These are phyloP conservation scores for Leccinum pachyderme DNA, from an alignment of 1,284 basidiomycete species.

Conservation along the genomic window DNA sequence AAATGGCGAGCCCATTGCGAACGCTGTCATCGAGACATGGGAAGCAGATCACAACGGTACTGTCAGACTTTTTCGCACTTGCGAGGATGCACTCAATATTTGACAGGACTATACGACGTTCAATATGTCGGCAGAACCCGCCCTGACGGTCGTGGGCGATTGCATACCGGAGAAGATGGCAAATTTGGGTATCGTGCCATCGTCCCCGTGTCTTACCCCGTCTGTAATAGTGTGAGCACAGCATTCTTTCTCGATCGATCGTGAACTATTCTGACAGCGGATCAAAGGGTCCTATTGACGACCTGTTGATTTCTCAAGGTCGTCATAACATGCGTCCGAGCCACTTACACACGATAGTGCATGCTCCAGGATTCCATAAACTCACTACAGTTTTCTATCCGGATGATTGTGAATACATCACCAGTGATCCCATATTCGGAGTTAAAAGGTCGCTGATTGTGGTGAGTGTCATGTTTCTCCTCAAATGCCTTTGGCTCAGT, in stretches of 20 bases:
- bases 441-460: constrained; percentile 64
- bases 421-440: constrained; percentile 76
- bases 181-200: constrained; percentile 73
- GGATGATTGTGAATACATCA: constrained; percentile 65
- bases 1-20: constrained; percentile 64
- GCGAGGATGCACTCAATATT: constrained; percentile 1
- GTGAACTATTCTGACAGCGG: constrained; percentile 1
- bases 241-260: neutral
- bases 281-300: constrained; percentile 67
- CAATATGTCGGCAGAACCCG: constrained; percentile 60
- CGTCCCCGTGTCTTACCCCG: constrained; percentile 76
- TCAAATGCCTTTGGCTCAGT: neutral
- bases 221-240: constrained; percentile 63
- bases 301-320: constrained; percentile 53
- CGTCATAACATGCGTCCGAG: constrained; percentile 78
- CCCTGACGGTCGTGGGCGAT: constrained; percentile 77
- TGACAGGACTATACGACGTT: constrained; percentile 53
- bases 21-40: constrained; percentile 79
- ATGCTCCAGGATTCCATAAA: constrained; percentile 68
- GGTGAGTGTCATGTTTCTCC: constrained; percentile 40
- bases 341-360: constrained; percentile 75
- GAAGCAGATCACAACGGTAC: constrained; percentile 63
- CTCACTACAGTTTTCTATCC: constrained; percentile 76
- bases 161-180: constrained; percentile 64
- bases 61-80: neutral